Percentiles rank a stretch among this genome's conserved stretches.
phyloP scores from a whole-genome alignment of 1,284 basidiomycete species.

The Vanrija sp. region DNA sequence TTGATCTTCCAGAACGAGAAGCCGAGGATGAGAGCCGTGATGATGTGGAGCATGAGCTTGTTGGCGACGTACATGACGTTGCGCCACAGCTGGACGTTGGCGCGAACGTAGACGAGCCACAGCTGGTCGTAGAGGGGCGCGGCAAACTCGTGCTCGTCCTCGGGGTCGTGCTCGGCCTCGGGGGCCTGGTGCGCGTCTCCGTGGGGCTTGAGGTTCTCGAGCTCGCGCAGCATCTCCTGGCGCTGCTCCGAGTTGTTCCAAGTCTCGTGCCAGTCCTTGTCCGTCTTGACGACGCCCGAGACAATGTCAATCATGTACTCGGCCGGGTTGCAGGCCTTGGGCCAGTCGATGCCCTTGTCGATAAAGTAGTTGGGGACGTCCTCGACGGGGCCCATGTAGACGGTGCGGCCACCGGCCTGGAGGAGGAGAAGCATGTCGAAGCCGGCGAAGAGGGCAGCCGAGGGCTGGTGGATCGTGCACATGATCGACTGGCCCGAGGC shows the following conservation, averaged over 20 bases:
- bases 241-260: constrained; percentile 56
- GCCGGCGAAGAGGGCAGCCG: constrained; percentile 59
- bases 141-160: constrained; percentile 13
- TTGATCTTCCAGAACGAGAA: constrained; percentile 22
- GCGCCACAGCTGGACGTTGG: constrained; percentile 14
- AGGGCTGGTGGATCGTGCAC: constrained; percentile 56
- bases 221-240: constrained; percentile 41
- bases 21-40: constrained; percentile 9
- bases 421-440: constrained; percentile 66
- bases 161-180: background rate
- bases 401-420: constrained; percentile 50
- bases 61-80: constrained; percentile 20
- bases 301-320: constrained; percentile 47
- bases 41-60: constrained; percentile 25
- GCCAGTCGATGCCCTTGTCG: constrained; percentile 32
- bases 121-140: constrained; percentile 9
- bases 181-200: too few species aligned
- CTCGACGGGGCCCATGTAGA: constrained; percentile 55
- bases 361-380: constrained; percentile 54
- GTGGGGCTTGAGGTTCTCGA: constrained; percentile 41
- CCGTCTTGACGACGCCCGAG: constrained; percentile 29
- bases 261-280: constrained; percentile 64
- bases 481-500: constrained; percentile 51
- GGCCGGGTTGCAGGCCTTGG: constrained; percentile 52
- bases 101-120: constrained; percentile 11